These are phyloP conservation scores for Mucor indicus DNA, from an alignment of 371 early-diverging fungal species.

Conservation along the genomic window DNA sequence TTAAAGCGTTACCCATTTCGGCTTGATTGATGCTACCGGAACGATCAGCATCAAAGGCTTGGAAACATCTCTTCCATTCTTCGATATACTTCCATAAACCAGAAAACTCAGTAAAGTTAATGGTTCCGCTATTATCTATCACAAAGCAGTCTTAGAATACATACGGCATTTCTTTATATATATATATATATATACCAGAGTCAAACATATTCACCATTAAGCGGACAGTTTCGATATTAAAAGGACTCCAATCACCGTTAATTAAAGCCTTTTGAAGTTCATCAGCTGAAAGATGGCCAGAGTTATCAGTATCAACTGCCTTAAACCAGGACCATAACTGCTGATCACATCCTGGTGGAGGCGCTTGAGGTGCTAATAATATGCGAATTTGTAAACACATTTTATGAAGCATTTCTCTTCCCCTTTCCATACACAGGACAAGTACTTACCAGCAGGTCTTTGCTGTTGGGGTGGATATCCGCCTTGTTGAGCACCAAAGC, in stretches of 20 bases:
- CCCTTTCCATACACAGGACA: too few species aligned
- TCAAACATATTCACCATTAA: conserved; percentile 74
- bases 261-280: conserved; percentile 60
- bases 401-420: neutral
- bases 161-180: neutral
- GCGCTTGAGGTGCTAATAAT: conserved; percentile 1
- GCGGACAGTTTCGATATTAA: conserved; percentile 59
- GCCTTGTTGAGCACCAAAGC: conserved; percentile 2
- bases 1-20: conserved; percentile 74
- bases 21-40: conserved; percentile 71
- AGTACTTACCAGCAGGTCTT: too few species aligned
- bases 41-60: conserved; percentile 77
- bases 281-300: conserved; percentile 46
- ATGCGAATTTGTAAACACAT: neutral
- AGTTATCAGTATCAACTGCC: conserved; percentile 64
- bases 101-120: conserved; percentile 77
- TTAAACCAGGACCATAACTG: conserved; percentile 68
- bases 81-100: conserved; percentile 75
- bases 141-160: too few species aligned
- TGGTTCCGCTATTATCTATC: conserved; percentile 59
- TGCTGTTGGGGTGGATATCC: conserved; percentile 8
- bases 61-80: conserved; percentile 75
- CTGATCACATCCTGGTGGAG: conserved; percentile 29
- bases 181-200: too few species aligned
- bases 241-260: conserved; percentile 67